phyloP scores from a whole-genome alignment of 768 basidiomycete genomes.

The Tricholoma sp. region DNA sequence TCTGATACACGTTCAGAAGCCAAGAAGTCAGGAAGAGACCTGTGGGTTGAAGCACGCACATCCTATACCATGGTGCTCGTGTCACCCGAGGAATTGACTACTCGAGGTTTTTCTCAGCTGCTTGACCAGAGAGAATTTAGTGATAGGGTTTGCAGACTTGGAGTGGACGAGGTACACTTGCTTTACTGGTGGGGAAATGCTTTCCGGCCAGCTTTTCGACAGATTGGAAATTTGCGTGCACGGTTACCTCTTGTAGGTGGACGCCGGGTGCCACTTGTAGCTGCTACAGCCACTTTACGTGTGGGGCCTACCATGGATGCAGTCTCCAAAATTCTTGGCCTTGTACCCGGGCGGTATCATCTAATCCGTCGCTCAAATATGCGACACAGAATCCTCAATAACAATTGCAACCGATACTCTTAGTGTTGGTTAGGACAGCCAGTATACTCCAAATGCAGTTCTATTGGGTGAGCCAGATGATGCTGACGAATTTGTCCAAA shows the following conservation, averaged over 20 bases:
- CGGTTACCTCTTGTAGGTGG: constrained; percentile 7
- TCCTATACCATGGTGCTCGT: constrained; percentile 14
- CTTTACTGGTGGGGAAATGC: constrained; percentile 18
- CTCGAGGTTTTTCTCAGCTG: constrained; percentile 13
- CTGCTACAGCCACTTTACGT: constrained; percentile 16
- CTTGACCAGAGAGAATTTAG: constrained; percentile 12
- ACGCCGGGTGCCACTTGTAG: constrained; percentile 12
- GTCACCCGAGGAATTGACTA: constrained; percentile 19
- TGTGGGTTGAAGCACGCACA: constrained; percentile 13
- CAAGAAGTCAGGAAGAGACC: constrained; percentile 3
- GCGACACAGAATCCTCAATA: neutral
- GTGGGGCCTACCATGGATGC: constrained; percentile 7
- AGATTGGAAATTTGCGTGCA: constrained; percentile 17
- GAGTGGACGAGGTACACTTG: constrained; percentile 24
- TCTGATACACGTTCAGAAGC: constrained; percentile 8
- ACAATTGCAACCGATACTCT: constrained; percentile 14
- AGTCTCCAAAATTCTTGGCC: constrained; percentile 17
- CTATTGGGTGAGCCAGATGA: constrained; percentile 11
- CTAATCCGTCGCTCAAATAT: constrained; percentile 19
- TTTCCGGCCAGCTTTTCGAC: constrained; percentile 18
- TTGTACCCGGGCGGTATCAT: constrained; percentile 13
- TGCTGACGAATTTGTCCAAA: constrained; percentile 14
- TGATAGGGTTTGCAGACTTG: constrained; percentile 16
- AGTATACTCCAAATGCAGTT: constrained; percentile 7
- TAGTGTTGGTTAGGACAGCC: constrained; percentile 16